Evolutionary conservation across 805 yeast species (phyloP), one percentile per base, ranked within the genome.

Genomic region (Dipodascus geniculatus): DNA sequence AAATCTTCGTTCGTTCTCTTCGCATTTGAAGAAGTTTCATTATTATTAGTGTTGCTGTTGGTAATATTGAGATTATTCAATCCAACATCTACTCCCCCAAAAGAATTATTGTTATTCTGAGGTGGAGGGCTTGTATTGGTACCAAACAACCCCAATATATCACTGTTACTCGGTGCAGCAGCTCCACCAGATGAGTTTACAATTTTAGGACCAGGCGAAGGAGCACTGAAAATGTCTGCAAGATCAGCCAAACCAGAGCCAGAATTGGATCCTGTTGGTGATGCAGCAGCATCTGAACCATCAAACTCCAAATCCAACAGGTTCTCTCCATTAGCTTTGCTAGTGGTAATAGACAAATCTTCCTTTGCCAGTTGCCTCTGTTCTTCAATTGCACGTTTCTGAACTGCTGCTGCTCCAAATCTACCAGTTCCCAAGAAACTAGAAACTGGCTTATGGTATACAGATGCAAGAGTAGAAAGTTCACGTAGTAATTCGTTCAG

Each of bases 221-320:
- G 35, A 2, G 57, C 51, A n/a, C 57, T 49, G 52, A 77, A 87
- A 52, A 87, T 71, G 64, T 85, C 95, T 60, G 82, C 87, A 63
- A 88, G 73, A 60, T 87, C 95, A 57, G 81, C 85, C 57, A 88
- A 69, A 8, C 54, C 58, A 2, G 60, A 60, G 9, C 64, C 54
- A 1, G 64, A 52, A 24, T 56, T 42, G 31, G 61, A 54, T 9
- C 60, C 50, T 9, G 58, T 57, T 11, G 58, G 42, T 6, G 61
- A 58, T 22, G 59, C 54, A 8, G 57, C 51, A 8, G 58, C 1
- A 1, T 58, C 57, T 14, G 63, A 72, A 19, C 71, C 78, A 49
- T 81, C 87, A 56, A 82, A 87, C 62, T 85, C 96, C 58, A 91
- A 82, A 66, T 91, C 96, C 51, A 91, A 77, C 59, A 93, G 73